A percentile compares a stretch with the other conserved stretches of the same genome.
Evolutionary conservation across 176 grass and related monocot genomes (phyloP).

Genomic region (Hordeum marinum): DNA sequence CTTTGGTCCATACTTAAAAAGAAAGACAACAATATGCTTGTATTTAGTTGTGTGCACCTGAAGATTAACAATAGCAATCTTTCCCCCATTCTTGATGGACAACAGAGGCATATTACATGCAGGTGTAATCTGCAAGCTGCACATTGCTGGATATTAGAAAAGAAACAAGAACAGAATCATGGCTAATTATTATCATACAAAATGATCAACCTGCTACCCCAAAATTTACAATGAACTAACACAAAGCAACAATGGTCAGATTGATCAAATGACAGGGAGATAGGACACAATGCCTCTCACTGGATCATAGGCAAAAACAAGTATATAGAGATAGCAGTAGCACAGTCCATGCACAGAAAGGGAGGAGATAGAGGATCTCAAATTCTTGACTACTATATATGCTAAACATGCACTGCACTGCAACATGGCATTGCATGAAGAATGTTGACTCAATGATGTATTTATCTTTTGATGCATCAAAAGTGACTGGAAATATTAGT

Average conservation of each 20-base stretch:
- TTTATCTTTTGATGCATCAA: slow-evolving; percentile 4
- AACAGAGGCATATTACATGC: slow-evolving; percentile 92
- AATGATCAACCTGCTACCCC: background rate
- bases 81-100: slow-evolving; percentile 68
- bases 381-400: slow-evolving; percentile 3
- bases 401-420: slow-evolving; percentile 7
- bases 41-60: slow-evolving; percentile 51
- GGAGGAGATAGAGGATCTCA: background rate
- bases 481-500: background rate
- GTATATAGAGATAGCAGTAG: background rate
- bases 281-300: background rate
- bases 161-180: slow-evolving; percentile 7
- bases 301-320: background rate
- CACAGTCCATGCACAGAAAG: background rate
- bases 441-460: background rate
- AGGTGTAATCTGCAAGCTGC: slow-evolving; percentile 93
- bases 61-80: slow-evolving; percentile 91
- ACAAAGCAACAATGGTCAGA: background rate
- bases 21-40: background rate
- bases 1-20: background rate
- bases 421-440: no score
- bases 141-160: slow-evolving; percentile 27
- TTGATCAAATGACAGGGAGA: background rate
- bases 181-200: slow-evolving; percentile 1
- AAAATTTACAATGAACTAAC: slow-evolving; percentile 9